Conservation (phyloP, 2,329 filamentous ascomycete species). For the Talaromyces sp. region DNA sequence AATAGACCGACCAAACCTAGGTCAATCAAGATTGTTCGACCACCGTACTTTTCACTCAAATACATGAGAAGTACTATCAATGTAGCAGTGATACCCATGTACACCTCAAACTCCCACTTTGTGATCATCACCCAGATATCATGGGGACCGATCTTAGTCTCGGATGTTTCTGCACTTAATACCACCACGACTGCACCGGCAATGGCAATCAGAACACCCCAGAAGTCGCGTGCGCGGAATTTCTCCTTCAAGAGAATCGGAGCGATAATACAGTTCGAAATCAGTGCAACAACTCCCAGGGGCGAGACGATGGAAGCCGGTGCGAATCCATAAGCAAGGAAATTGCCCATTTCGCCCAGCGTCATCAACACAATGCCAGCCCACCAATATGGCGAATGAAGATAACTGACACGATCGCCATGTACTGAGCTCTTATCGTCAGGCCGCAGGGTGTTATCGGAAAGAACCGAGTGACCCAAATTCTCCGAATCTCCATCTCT, state of each 20-base stretch:
- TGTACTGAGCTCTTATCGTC: conserved; percentile 26
- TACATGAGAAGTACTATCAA: conserved; percentile 77
- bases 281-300: conserved; percentile 89
- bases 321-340: conserved; percentile 94
- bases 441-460: conserved; percentile 34
- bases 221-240: conserved; percentile 79
- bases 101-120: conserved; percentile 84
- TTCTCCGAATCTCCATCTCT: conserved; percentile 29
- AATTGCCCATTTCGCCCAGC: conserved; percentile 90
- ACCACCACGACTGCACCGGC: conserved; percentile 89
- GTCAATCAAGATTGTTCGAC: conserved; percentile 83
- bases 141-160: conserved; percentile 84
- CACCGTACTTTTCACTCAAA: conserved; percentile 78
- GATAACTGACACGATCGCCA: conserved; percentile 65
- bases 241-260: conserved; percentile 89
- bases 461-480: conserved; percentile 33
- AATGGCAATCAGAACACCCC: conserved; percentile 84
- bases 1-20: conserved; percentile 90
- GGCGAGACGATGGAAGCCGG: conserved; percentile 97
- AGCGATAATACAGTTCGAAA: conserved; percentile 96
- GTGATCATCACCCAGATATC: conserved; percentile 89
- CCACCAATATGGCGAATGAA: conserved; percentile 96
- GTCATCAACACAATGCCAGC: conserved; percentile 87
- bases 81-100: conserved; percentile 70
- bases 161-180: conserved; percentile 81